Evolutionary conservation across 2,329 filamentous ascomycete genomes (phyloP).

Genomic region (Botrytis fabae): DNA sequence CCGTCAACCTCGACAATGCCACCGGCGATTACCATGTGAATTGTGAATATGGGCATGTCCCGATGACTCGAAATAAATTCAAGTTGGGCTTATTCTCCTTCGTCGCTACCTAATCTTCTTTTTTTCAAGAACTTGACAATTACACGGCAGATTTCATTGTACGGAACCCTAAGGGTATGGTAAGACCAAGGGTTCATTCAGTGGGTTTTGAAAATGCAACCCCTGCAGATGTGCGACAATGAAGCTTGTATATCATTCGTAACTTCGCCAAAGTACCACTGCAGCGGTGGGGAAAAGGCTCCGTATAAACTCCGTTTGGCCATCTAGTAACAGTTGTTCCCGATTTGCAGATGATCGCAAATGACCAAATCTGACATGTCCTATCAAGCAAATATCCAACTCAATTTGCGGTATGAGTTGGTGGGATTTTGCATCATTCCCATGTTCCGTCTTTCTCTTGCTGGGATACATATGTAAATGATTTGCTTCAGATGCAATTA

Average conservation of each 20-base stretch:
- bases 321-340: not conserved
- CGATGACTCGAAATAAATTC: not conserved
- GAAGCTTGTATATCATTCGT: not conserved
- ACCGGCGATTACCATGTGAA: not conserved
- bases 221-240: not conserved
- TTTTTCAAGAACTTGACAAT: not conserved
- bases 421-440: not conserved
- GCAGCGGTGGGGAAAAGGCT: not conserved
- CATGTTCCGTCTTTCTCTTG: not conserved
- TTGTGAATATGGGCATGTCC: not conserved
- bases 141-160: not conserved
- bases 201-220: not conserved
- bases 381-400: not conserved
- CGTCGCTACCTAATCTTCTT: not conserved
- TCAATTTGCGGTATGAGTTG: not conserved
- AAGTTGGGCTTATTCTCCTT: not conserved
- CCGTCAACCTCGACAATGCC: not conserved
- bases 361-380: not conserved
- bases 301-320: constrained; percentile 10
- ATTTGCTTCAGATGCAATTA: not conserved
- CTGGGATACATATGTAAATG: not conserved
- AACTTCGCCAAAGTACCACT: not conserved
- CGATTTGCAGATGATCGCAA: not conserved
- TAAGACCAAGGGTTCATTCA: constrained; percentile 10
- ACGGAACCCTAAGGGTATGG: not conserved